Evolutionary conservation across 2,329 filamentous ascomycete species (phyloP).

Genomic region (Clonostachys sp.): DNA sequence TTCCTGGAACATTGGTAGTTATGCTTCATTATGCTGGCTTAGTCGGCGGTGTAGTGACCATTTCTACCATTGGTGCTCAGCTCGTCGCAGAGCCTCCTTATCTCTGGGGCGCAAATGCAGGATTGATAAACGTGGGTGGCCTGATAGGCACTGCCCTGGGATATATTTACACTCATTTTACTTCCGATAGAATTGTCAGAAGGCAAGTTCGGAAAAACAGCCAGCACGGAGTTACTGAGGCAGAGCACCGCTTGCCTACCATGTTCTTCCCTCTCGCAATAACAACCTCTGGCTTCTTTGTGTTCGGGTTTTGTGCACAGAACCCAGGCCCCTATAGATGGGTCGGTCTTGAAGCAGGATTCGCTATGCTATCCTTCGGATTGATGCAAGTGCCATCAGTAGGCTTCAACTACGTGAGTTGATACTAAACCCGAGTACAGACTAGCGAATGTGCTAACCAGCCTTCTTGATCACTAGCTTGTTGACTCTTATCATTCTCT

Average conservation of each 20-base stretch:
- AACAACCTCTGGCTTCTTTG: slow-evolving; percentile 22
- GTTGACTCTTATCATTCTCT: slow-evolving; percentile 43
- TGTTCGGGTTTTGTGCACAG: slow-evolving; percentile 30
- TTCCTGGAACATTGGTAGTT: slow-evolving; percentile 26
- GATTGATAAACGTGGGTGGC: slow-evolving; percentile 25
- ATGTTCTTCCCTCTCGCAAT: slow-evolving; percentile 20
- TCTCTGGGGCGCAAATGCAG: slow-evolving; percentile 22
- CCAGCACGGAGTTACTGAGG: slow-evolving; percentile 20
- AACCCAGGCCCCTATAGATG: slow-evolving; percentile 18
- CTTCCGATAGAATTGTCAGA: slow-evolving; percentile 15
- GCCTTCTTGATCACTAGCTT: slow-evolving; percentile 20
- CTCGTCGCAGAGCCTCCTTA: slow-evolving; percentile 22
- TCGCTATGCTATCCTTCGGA: slow-evolving; percentile 28
- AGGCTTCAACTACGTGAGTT: slow-evolving; percentile 31
- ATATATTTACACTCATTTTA: slow-evolving; percentile 14
- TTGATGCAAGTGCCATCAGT: slow-evolving; percentile 30
- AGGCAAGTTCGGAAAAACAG: slow-evolving; percentile 8
- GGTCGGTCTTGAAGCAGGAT: slow-evolving; percentile 25
- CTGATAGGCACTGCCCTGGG: slow-evolving; percentile 21
- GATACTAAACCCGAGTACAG: not conserved
- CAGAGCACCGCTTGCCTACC: slow-evolving; percentile 22
- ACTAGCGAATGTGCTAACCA: too few relatives aligned
- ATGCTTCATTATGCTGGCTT: slow-evolving; percentile 29
- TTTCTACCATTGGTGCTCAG: slow-evolving; percentile 24
- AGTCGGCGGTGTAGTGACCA: slow-evolving; percentile 24